Evolutionary conservation across 345 rosid species (phyloP).

Genomic region (Populus deltoides): DNA sequence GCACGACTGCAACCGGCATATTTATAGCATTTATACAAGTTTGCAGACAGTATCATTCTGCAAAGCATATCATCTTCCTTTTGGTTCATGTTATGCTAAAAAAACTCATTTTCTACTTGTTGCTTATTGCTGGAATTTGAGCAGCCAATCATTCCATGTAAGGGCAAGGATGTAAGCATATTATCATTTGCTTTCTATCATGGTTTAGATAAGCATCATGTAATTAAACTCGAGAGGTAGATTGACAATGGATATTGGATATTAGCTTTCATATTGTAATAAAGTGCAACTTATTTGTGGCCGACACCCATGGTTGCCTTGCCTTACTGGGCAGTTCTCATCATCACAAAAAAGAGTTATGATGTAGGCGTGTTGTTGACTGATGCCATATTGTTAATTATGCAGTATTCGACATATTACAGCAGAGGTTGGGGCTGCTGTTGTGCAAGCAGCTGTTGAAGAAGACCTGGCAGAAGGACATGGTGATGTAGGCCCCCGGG

Average conservation of each 20-base stretch:
- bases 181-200: background rate
- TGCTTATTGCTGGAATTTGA: background rate
- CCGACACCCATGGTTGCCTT: background rate
- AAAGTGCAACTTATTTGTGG: background rate
- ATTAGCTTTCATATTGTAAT: background rate
- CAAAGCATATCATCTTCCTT: background rate
- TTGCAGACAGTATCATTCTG: background rate
- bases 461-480: conserved; percentile 88
- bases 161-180: background rate
- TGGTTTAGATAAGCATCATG: background rate
- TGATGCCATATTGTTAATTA: conserved; percentile 8
- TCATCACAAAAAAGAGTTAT: background rate
- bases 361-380: background rate
- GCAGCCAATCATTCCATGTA: background rate
- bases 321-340: background rate
- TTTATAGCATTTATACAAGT: background rate
- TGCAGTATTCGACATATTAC: conserved; percentile 91
- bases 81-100: background rate
- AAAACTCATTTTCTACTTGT: background rate
- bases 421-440: conserved; percentile 93
- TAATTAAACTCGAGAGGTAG: background rate
- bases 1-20: background rate
- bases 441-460: conserved; percentile 72
- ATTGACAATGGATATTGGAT: background rate
- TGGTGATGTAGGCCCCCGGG: conserved; percentile 64